phyloP scores from a whole-genome alignment of 768 basidiomycete genomes.

The Amanita pseudoporphyria region DNA sequence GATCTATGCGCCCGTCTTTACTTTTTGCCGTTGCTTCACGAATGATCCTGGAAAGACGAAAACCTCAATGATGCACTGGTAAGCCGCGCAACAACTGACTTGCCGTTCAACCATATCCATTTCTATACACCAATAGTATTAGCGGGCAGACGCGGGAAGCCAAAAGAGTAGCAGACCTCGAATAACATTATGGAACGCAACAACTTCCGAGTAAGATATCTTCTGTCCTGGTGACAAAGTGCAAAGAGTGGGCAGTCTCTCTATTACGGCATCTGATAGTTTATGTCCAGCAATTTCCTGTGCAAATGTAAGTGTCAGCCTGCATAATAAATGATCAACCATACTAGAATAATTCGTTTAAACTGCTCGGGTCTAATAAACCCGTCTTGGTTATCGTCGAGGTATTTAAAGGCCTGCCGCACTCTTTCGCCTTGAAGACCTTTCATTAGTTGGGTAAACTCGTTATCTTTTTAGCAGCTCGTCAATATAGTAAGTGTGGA shows the following conservation, averaged over 20 bases:
- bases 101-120: slow-evolving; percentile 96
- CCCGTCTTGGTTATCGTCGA: slow-evolving; percentile 87
- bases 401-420: slow-evolving; percentile 89
- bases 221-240: slow-evolving; percentile 81
- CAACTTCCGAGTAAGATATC: slow-evolving; percentile 94
- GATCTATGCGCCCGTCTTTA: slow-evolving; percentile 93
- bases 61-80: slow-evolving; percentile 7
- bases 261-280: slow-evolving; percentile 87
- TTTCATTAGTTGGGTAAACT: slow-evolving; percentile 99
- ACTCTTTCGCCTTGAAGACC: slow-evolving; percentile 96
- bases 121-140: slow-evolving; percentile 33
- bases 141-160: neutral
- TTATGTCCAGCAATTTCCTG: slow-evolving; percentile 98
- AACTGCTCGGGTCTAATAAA: slow-evolving; percentile 93
- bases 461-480: slow-evolving; percentile 50
- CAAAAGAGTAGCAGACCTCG: slow-evolving; percentile 45
- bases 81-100: slow-evolving; percentile 11
- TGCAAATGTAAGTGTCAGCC: slow-evolving; percentile 3
- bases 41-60: slow-evolving; percentile 54
- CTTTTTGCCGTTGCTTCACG: slow-evolving; percentile 84
- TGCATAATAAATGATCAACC: slow-evolving; percentile 16
- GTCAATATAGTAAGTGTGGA: slow-evolving; percentile 1
- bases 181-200: slow-evolving; percentile 95
- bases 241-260: slow-evolving; percentile 86
- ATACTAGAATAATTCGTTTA: slow-evolving; percentile 86